Evolutionary conservation across 208 protist species (phyloP).

Genomic region (Acanthamoeba royreba): DNA sequence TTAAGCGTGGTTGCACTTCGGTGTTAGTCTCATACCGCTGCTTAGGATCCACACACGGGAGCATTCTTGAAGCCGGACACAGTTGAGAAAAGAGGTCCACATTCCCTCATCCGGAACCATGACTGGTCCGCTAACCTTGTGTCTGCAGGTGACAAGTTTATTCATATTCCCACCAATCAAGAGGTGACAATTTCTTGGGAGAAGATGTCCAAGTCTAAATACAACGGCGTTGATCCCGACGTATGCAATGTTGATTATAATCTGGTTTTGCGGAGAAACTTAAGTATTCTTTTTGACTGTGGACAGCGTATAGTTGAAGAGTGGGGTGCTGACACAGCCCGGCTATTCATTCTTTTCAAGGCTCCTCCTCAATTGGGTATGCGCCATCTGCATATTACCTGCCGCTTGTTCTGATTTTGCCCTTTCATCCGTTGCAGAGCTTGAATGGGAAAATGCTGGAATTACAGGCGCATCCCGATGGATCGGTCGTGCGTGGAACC

Average conservation of each 20-base stretch:
- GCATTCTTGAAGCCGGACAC: constrained; percentile 42
- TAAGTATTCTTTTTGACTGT: not conserved
- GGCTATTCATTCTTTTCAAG: constrained; percentile 79
- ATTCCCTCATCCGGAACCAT: too few species aligned
- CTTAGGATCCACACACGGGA: not conserved
- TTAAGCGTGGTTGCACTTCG: too few species aligned
- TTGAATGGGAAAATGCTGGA: constrained; percentile 63
- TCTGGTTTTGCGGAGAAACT: not conserved
- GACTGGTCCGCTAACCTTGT: too few species aligned
- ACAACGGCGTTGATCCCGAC: constrained; percentile 81
- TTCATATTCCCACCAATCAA: not conserved
- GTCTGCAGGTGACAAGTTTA: not conserved
- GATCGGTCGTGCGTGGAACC: constrained; percentile 16
- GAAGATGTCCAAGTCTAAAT: constrained; percentile 88
- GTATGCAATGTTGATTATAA: too few species aligned
- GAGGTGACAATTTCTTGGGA: constrained; percentile 67
- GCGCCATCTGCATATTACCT: too few species aligned
- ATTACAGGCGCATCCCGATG: constrained; percentile 57
- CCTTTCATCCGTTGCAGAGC: constrained; percentile 5
- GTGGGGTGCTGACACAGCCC: constrained; percentile 77
- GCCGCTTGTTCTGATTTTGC: too few species aligned
- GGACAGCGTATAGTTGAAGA: constrained; percentile 55
- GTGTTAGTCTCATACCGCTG: too few species aligned
- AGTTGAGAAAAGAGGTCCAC: not conserved
- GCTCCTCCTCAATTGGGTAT: constrained; percentile 63